A percentile compares a stretch with the other conserved stretches of the same genome.
phyloP scores from a whole-genome alignment of 2,329 filamentous ascomycete species.

The Xylariaceae sp. region DNA sequence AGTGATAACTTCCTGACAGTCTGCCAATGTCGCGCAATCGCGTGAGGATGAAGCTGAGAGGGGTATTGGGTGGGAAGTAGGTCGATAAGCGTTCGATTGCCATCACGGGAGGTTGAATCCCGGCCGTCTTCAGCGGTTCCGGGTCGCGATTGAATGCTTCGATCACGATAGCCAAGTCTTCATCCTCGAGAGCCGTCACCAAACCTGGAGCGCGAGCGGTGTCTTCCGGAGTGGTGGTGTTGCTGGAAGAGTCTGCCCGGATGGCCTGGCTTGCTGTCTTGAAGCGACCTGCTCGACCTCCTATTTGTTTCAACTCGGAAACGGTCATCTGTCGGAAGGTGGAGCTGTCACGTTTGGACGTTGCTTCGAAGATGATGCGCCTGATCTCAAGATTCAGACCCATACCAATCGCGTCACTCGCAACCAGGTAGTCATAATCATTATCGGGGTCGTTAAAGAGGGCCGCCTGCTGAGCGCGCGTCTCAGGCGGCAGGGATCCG shows the following conservation, averaged over 20 bases:
- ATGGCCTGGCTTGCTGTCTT: constrained; percentile 62
- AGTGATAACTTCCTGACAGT: constrained; percentile 62
- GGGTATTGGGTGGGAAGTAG: constrained; percentile 77
- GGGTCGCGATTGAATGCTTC: constrained; percentile 61
- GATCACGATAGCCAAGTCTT: constrained; percentile 62
- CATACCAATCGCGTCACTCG: constrained; percentile 96
- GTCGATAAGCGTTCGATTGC: constrained; percentile 69
- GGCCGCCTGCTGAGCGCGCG: constrained; percentile 81
- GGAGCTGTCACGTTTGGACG: constrained; percentile 66
- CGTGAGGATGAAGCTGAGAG: constrained; percentile 77
- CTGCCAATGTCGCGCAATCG: constrained; percentile 67
- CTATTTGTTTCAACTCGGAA: constrained; percentile 91
- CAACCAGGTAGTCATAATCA: constrained; percentile 90
- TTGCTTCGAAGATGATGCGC: constrained; percentile 80
- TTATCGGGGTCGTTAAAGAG: constrained; percentile 95
- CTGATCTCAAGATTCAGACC: constrained; percentile 91
- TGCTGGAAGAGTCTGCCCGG: constrained; percentile 10
- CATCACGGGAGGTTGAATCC: constrained; percentile 66
- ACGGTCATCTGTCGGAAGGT: constrained; percentile 56
- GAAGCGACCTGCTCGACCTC: constrained; percentile 84
- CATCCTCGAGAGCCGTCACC: constrained; percentile 72
- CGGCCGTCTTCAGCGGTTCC: constrained; percentile 64
- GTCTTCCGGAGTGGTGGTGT: constrained; percentile 14
- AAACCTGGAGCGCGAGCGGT: constrained; percentile 49
- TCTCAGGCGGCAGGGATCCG: constrained; percentile 86